A percentile compares a stretch with the other conserved stretches of the same genome.
Evolutionary conservation across 768 basidiomycete species (phyloP).

Genomic region (Boletus edulis): DNA sequence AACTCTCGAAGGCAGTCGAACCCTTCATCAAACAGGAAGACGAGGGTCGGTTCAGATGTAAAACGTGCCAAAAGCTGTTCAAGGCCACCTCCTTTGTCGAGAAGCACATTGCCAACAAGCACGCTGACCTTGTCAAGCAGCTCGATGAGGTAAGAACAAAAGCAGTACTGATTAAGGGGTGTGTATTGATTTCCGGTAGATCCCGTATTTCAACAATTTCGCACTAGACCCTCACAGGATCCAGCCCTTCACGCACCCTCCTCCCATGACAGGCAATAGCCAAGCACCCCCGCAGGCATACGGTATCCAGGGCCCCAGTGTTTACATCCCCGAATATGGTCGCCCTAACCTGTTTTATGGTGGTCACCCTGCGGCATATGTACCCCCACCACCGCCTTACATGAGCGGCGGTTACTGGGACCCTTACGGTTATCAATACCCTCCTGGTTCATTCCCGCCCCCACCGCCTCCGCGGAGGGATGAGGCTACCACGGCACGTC

Average conservation of each 20-base stretch:
- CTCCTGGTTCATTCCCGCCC: slow-evolving; percentile 35
- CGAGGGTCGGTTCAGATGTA: slow-evolving; percentile 95
- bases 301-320: slow-evolving; percentile 63
- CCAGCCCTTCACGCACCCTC: slow-evolving; percentile 80
- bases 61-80: slow-evolving; percentile 95
- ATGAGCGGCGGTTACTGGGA: slow-evolving; percentile 44
- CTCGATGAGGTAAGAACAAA: slow-evolving; percentile 72
- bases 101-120: slow-evolving; percentile 96
- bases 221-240: slow-evolving; percentile 94
- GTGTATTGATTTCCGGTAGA: slow-evolving; percentile 40
- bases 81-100: slow-evolving; percentile 96
- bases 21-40: slow-evolving; percentile 92
- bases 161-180: slow-evolving; percentile 3
- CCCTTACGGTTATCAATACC: slow-evolving; percentile 43
- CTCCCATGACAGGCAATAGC: slow-evolving; percentile 59
- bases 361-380: slow-evolving; percentile 33
- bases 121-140: slow-evolving; percentile 77
- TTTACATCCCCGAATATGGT: slow-evolving; percentile 48
- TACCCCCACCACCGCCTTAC: slow-evolving; percentile 37
- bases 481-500: slow-evolving; percentile 55
- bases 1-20: slow-evolving; percentile 75
- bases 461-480: slow-evolving; percentile 50
- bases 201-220: slow-evolving; percentile 93
- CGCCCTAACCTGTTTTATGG: slow-evolving; percentile 41
- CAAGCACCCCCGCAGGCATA: slow-evolving; percentile 86